Evolutionary conservation across 2,329 filamentous ascomycete species (phyloP), one percentile per base, ranked within the genome.

Genomic region (Zymoseptoria ardabiliae): DNA sequence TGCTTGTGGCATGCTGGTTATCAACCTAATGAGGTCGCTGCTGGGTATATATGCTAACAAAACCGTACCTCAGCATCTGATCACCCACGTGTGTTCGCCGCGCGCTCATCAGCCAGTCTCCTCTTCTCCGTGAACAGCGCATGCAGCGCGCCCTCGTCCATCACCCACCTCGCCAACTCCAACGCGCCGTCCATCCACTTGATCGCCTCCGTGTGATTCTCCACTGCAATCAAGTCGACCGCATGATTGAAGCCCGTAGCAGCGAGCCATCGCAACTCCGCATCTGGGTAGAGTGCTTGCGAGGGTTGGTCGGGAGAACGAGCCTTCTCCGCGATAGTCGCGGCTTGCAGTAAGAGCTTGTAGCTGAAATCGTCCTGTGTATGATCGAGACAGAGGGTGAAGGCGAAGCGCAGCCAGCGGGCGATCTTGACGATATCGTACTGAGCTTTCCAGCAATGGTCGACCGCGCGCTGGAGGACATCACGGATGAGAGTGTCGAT

Each of bases 391-490:
- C 87, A 81, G 0, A 85, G 78, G 62, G 89, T 87, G 64, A 93
- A 89, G 2, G 94, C 78, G 66, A 89, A 91, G 1, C 90, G 84
- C 52, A 93, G 82, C 77, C 94, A 96, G 66, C 87, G 88, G 7
- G 88, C 83, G 0, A 95, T 77, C 65, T 84, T 85, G 0, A 72
- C 69, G 4, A 78, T 77, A 62, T 87, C 80, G 51, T 86, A 84
- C 0, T 72, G 65, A 50, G 66, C 65, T 20, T 66, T 68, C 73
- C 84, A 87, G 19, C 88, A 85, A 53, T 85, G 78, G 67, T 89
- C 88, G 68, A 94, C 83, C 60, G 92, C 85, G 61, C 85, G 82
- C 53, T 87, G 82, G 59, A 91, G 77, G 1, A 74, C 63, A 17
- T 65, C 62, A 4, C 64, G 65, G 23, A 73, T 69, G 48, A 63